Conservation (phyloP, 148 eudicot genomes). For the Diospyros lotus region DNA sequence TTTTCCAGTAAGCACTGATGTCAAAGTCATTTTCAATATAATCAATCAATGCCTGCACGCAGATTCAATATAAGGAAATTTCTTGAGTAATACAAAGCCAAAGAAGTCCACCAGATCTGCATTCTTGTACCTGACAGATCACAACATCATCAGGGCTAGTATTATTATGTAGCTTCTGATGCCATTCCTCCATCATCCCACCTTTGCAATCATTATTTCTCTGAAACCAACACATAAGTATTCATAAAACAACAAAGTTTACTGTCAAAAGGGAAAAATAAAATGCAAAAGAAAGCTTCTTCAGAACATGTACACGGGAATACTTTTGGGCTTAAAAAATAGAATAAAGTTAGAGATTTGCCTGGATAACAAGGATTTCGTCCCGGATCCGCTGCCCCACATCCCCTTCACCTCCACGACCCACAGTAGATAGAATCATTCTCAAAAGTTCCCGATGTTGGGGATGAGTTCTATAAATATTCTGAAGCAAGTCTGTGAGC, state of each 20-base stretch:
- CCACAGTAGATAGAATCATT: slow-evolving; percentile 87
- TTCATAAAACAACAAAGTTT: not conserved
- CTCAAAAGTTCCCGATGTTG: slow-evolving; percentile 76
- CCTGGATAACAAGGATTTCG: slow-evolving; percentile 96
- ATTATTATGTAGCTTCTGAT: slow-evolving; percentile 95
- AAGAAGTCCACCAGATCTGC: slow-evolving; percentile 9
- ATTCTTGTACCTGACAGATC: slow-evolving; percentile 79
- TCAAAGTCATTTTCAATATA: slow-evolving; percentile 84
- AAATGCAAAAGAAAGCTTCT: not conserved
- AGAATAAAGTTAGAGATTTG: slow-evolving; percentile 8
- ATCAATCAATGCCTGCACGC: slow-evolving; percentile 74
- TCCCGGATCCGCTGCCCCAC: slow-evolving; percentile 98
- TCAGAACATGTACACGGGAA: not conserved
- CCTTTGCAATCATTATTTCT: slow-evolving; percentile 94
- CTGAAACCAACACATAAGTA: slow-evolving; percentile 35
- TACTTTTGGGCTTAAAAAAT: not conserved
- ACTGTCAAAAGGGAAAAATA: not conserved
- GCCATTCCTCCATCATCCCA: slow-evolving; percentile 99
- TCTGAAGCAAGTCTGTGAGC: slow-evolving; percentile 83
- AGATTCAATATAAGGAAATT: slow-evolving; percentile 15
- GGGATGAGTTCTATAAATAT: slow-evolving; percentile 54
- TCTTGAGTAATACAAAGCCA: not conserved
- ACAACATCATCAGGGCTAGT: slow-evolving; percentile 99
- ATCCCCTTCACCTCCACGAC: slow-evolving; percentile 99
- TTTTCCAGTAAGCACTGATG: slow-evolving; percentile 83